Percentiles rank a stretch among this genome's conserved stretches.
These are phyloP conservation scores for Ceratocystiopsis minuta DNA, from an alignment of 2,329 filamentous ascomycete species.

Conservation along the genomic window DNA sequence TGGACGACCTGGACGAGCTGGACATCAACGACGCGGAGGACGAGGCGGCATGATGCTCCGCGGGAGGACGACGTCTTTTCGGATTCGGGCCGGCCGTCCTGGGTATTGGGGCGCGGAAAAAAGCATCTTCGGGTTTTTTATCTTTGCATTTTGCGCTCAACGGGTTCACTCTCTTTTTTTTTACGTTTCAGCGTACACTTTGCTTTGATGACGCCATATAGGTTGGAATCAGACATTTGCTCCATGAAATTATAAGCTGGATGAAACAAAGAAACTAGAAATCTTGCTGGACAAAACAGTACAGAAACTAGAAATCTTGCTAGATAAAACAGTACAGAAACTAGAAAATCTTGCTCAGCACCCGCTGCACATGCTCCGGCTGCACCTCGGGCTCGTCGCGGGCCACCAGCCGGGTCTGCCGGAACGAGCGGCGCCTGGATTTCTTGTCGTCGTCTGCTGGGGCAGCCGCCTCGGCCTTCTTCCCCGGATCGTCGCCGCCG, in stretches of 20 bases:
- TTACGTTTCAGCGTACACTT: too few relatives aligned
- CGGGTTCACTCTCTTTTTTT: too few relatives aligned
- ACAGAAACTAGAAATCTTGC: too few relatives aligned
- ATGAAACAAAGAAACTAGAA: too few relatives aligned
- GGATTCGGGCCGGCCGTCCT: too few relatives aligned
- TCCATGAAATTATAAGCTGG: too few relatives aligned
- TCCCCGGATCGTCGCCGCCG: conserved; percentile 6
- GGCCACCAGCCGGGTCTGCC: conserved; percentile 42
- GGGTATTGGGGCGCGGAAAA: not conserved
- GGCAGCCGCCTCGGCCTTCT: too few relatives aligned
- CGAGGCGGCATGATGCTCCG: too few relatives aligned
- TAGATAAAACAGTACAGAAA: not conserved
- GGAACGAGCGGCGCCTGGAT: conserved; percentile 34
- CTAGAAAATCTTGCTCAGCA: conserved; percentile 48
- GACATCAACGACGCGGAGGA: conserved; percentile 38
- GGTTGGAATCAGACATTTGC: too few relatives aligned
- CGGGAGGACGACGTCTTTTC: not conserved
- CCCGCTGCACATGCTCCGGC: conserved; percentile 37
- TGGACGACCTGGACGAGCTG: conserved; percentile 88
- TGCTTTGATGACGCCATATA: too few relatives aligned
- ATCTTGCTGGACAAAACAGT: not conserved
- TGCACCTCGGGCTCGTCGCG: conserved; percentile 29
- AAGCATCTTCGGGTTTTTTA: too few relatives aligned
- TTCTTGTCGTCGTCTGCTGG: conserved; percentile 11
- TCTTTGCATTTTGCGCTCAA: too few relatives aligned